Evolutionary conservation across 176 grass and related monocot genomes (phyloP).

Genomic region (Lolium rigidum): DNA sequence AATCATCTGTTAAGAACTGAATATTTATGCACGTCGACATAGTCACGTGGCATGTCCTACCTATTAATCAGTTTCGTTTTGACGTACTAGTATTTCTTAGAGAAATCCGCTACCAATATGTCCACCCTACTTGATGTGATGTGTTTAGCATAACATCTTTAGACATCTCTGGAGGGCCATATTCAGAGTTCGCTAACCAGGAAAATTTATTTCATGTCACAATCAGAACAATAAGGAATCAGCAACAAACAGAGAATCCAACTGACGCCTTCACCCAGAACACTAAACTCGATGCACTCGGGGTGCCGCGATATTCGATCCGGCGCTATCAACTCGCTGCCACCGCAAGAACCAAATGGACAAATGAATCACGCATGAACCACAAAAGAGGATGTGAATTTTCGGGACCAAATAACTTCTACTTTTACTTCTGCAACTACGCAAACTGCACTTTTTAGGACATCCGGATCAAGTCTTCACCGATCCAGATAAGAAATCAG

Average conservation of each 20-base stretch:
- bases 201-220: conserved; percentile 46
- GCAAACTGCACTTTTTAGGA: neutral
- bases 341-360: neutral
- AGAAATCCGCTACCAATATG: conserved; percentile 13
- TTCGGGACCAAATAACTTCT: neutral
- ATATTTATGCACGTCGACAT: neutral
- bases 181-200: conserved; percentile 1
- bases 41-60: conserved; percentile 15
- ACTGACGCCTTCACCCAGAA: conserved; percentile 21
- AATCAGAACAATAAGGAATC: conserved; percentile 48
- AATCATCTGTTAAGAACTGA: neutral
- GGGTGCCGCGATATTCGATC: conserved; percentile 19
- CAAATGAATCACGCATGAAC: conserved; percentile 14
- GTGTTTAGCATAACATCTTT: conserved; percentile 20
- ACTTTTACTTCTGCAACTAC: neutral
- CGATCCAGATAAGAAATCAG: neutral
- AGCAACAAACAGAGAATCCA: conserved; percentile 33
- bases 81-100: neutral
- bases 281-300: conserved; percentile 6
- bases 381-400: neutral
- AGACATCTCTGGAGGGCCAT: neutral
- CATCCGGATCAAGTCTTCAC: neutral
- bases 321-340: neutral
- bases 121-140: conserved; percentile 7
- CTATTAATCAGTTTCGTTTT: conserved; percentile 15